Conservation (phyloP, 352 stramenopile genomes). For the Poterioochromonas sp. region DNA sequence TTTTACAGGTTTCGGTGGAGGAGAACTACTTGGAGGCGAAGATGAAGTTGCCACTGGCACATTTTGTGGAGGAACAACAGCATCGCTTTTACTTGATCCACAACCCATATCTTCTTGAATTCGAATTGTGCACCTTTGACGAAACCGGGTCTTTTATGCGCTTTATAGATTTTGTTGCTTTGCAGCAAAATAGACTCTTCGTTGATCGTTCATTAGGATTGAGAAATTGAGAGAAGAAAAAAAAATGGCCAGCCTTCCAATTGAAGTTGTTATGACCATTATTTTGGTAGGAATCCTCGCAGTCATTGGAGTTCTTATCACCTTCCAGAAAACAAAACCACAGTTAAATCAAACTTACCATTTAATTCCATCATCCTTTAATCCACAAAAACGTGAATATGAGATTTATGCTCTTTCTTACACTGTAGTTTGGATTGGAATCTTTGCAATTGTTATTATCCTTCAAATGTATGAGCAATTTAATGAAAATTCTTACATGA, state of each 20-base stretch:
- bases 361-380: neutral
- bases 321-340: neutral
- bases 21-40: too few relatives aligned
- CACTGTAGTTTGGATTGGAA: slow-evolving; percentile 61
- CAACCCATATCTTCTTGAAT: too few relatives aligned
- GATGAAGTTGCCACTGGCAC: too few relatives aligned
- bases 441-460: slow-evolving; percentile 60
- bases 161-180: too few relatives aligned
- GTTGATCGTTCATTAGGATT: too few relatives aligned
- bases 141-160: too few relatives aligned
- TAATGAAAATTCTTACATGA: slow-evolving; percentile 55
- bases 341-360: neutral
- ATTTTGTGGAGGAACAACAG: too few relatives aligned
- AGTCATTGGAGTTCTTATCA: neutral
- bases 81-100: too few relatives aligned
- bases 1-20: too few relatives aligned
- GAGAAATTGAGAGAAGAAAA: too few relatives aligned
- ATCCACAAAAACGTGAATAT: slow-evolving; percentile 33
- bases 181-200: too few relatives aligned
- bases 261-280: neutral
- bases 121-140: too few relatives aligned
- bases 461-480: slow-evolving; percentile 65
- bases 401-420: slow-evolving; percentile 54
- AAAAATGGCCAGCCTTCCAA: neutral
- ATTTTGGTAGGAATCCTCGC: neutral